These are phyloP conservation scores for Solanum ossicruentum DNA, from an alignment of 257 asterid species.

Conservation along the genomic window DNA sequence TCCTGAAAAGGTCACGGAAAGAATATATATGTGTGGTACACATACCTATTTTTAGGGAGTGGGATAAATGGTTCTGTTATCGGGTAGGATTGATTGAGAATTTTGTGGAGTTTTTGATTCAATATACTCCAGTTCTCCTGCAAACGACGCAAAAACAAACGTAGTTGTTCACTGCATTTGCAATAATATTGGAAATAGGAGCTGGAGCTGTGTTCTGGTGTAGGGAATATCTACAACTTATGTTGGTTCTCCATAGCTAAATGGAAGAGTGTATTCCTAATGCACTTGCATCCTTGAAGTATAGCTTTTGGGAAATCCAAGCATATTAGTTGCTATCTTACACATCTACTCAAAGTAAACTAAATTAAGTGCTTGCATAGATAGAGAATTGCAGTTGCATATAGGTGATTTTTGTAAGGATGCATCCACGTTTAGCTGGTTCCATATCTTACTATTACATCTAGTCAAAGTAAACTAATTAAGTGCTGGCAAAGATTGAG, in stretches of 20 bases:
- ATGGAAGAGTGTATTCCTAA: not conserved
- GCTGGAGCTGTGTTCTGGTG: not conserved
- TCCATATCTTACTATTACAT: not conserved
- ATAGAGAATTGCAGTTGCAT: not conserved
- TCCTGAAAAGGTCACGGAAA: not conserved
- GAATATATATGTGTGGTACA: not conserved
- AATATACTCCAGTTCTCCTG: not conserved
- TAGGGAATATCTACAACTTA: not conserved
- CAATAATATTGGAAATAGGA: not conserved
- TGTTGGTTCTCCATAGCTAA: not conserved
- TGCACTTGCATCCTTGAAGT: not conserved
- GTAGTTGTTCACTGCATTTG: not conserved
- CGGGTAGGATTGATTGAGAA: not conserved
- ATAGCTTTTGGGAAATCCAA: not conserved
- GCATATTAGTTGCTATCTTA: not conserved
- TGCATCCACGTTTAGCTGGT: not conserved
- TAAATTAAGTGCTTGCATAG: not conserved
- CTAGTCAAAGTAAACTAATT: not conserved
- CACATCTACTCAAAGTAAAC: not conserved
- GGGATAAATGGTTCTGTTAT: not conserved
- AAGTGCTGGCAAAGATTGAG: not conserved
- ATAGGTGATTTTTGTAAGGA: not conserved
- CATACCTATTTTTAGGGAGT: not conserved
- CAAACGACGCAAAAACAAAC: not conserved
- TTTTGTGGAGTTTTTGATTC: not conserved